Evolutionary conservation across 108 stramenopile genomes (phyloP).

Genomic region (Cyclotella kingstonii): DNA sequence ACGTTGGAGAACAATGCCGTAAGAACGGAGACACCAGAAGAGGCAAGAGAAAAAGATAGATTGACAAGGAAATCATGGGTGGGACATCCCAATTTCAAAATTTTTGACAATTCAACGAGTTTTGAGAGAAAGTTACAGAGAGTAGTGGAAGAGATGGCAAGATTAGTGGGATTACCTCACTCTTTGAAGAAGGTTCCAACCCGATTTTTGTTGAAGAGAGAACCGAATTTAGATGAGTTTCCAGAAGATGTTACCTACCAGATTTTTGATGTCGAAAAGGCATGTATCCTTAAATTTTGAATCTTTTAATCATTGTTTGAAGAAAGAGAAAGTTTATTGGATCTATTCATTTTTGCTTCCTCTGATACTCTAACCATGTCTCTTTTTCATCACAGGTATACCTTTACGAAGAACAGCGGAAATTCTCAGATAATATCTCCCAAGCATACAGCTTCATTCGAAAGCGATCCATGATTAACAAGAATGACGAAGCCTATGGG

Average conservation of each 20-base stretch:
- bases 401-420: slow-evolving; percentile 37
- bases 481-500: slow-evolving; percentile 39
- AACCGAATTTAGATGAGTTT: slow-evolving; percentile 54
- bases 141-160: slow-evolving; percentile 61
- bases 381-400: slow-evolving; percentile 14
- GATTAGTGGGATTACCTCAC: slow-evolving; percentile 74
- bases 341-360: background rate
- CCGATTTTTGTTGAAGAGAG: slow-evolving; percentile 61
- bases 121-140: slow-evolving; percentile 86
- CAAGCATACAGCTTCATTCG: slow-evolving; percentile 79
- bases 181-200: slow-evolving; percentile 61
- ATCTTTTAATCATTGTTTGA: no score
- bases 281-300: slow-evolving; percentile 5
- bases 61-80: slow-evolving; percentile 81
- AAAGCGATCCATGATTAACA: slow-evolving; percentile 55
- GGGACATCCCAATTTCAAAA: slow-evolving; percentile 72
- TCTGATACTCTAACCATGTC: background rate
- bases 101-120: slow-evolving; percentile 79
- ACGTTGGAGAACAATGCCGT: slow-evolving; percentile 90
- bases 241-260: slow-evolving; percentile 64
- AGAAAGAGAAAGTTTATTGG: no score
- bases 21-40: slow-evolving; percentile 79
- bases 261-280: slow-evolving; percentile 80
- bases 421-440: slow-evolving; percentile 18
- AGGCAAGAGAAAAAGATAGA: slow-evolving; percentile 73